Base-by-base conservation (phyloP, 2,329 filamentous ascomycete genomes). In the Monilinia fructicola region DNA sequence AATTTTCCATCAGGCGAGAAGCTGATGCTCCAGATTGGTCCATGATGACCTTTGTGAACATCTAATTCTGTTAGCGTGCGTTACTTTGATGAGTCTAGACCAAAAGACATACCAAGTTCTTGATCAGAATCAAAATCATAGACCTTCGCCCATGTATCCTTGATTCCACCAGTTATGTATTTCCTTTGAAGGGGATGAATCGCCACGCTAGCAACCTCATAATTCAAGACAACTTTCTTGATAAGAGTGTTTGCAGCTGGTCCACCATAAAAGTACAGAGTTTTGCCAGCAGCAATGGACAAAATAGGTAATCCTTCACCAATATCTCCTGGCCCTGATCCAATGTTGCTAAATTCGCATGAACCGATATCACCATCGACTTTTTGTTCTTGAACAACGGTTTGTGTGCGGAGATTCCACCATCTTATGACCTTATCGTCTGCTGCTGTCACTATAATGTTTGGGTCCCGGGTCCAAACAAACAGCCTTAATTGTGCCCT, bases 1-100 rank as follows among this genome's bases (percentile, higher is more conserved):
- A 99, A 82, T 77, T 96, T 97, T 56, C 93, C 93, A 75, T 99
- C 95, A 0, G 95, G 95, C 0, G 93, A 95, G 78, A 97, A 99
- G 66, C 90, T 90, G 68, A 96, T 88, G 7, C 93, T 97, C 95
- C 95, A 99, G 69, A 99, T 95, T 1, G 94, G 94, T 1, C 95
- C 95, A 75, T 99, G 95, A 73, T 99, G 95, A 31, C 95, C 95
- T 79, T 97, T 97, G 80, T 96, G 92, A 16, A 94, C 90, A 77
- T 98, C 95, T 90, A 69, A 54, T 62, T 53, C 14, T 31, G 65
- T 75, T 69, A 74, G 72, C 50, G 62, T 59, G 72, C 50, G 62
- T 59, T 54, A 35, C 35, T 52, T 11, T n/a, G 12, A 14, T 35
- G 6, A 16, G 21, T 26, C 35, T 40, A 53, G 31, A 65, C 23